Percentiles rank a stretch among this genome's conserved stretches.
Conservation (phyloP, 2,329 filamentous ascomycete genomes). For the Raffaelea arxii region DNA sequence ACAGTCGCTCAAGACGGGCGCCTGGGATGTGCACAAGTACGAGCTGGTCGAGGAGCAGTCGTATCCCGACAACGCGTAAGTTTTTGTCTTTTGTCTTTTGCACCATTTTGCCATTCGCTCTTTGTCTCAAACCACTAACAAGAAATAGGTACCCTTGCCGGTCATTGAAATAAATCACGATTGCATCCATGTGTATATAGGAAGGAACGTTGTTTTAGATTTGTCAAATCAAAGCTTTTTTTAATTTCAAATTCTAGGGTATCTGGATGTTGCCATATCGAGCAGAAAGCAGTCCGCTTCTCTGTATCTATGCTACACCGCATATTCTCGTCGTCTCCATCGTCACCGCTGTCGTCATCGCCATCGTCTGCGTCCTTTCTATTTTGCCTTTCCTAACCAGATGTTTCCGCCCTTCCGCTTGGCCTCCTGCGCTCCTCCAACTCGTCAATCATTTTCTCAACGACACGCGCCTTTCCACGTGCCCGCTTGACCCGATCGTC, state of each 20-base stretch:
- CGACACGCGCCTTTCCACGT: slow-evolving; percentile 72
- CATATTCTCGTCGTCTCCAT: too few species aligned
- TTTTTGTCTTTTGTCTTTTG: slow-evolving; percentile 16
- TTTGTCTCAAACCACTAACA: slow-evolving; percentile 11
- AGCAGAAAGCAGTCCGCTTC: too few species aligned
- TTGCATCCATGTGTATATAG: slow-evolving; percentile 8
- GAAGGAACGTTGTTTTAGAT: slow-evolving; percentile 18
- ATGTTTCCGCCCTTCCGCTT: too few species aligned
- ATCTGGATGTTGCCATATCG: too few species aligned
- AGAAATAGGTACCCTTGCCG: slow-evolving; percentile 57
- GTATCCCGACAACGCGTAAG: slow-evolving; percentile 62
- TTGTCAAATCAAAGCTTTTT: too few species aligned
- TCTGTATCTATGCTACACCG: too few species aligned
- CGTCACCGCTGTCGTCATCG: too few species aligned
- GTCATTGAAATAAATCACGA: slow-evolving; percentile 43
- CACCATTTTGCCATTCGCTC: too few species aligned
- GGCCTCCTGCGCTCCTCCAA: too few species aligned
- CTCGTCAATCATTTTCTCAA: slow-evolving; percentile 58
- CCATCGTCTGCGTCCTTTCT: too few species aligned
- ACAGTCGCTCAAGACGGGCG: slow-evolving; percentile 41
- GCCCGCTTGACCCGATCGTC: slow-evolving; percentile 82
- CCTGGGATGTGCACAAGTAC: slow-evolving; percentile 62
- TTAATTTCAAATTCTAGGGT: too few species aligned
- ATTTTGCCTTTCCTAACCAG: too few species aligned
- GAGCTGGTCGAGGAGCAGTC: slow-evolving; percentile 53